These are phyloP conservation scores for Coemansia sp. DNA, from an alignment of 192 early-diverging fungal genomes.

Conservation along the genomic window DNA sequence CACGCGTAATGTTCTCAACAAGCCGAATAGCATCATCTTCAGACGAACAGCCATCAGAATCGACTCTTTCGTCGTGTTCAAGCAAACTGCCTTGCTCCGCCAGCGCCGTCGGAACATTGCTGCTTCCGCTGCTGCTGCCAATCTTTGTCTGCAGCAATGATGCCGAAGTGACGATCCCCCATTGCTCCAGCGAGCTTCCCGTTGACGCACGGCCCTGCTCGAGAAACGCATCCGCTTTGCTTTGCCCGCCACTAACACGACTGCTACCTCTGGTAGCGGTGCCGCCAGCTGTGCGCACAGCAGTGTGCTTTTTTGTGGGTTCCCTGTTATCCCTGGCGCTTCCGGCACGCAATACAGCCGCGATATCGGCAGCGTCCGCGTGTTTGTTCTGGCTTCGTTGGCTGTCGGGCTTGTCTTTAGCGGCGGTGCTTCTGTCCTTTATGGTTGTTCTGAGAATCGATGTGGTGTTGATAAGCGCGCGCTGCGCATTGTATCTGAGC, in stretches of 20 bases:
- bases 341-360: constrained; percentile 10
- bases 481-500: constrained; percentile 46
- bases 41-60: constrained; percentile 9
- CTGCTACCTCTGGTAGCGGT: neutral
- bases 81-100: constrained; percentile 10
- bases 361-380: constrained; percentile 3
- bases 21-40: constrained; percentile 14
- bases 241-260: neutral
- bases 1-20: constrained; percentile 21
- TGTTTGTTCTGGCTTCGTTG: neutral
- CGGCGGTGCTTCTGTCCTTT: neutral
- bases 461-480: constrained; percentile 42
- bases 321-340: neutral
- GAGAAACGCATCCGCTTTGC: constrained; percentile 6
- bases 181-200: constrained; percentile 42
- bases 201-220: constrained; percentile 37
- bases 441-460: constrained; percentile 28
- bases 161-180: constrained; percentile 36
- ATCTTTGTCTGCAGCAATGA: constrained; percentile 4
- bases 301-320: constrained; percentile 1
- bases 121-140: constrained; percentile 10
- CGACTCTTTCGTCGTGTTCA: constrained; percentile 12
- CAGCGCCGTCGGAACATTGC: neutral
- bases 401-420: neutral
- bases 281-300: constrained; percentile 3